Conservation (phyloP, 2,329 filamentous ascomycete species). For the Lachnellula cervina region DNA sequence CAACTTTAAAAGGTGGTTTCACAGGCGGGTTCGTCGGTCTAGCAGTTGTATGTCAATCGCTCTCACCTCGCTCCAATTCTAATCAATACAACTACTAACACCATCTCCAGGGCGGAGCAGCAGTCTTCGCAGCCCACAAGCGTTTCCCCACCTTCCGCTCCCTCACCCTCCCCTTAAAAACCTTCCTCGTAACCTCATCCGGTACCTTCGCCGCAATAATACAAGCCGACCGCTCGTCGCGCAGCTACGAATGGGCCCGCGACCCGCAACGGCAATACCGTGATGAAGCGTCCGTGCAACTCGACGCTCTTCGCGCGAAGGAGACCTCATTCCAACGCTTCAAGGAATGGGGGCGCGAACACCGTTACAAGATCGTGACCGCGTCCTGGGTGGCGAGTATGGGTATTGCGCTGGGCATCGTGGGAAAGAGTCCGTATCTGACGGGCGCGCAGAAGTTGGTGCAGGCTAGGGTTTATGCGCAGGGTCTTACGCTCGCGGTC, state of each 20-base stretch:
- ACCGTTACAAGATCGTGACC: constrained; percentile 66
- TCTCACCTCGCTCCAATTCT: background rate
- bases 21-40: constrained; percentile 68
- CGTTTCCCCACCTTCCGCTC: constrained; percentile 74
- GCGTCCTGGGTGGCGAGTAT: constrained; percentile 64
- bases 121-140: constrained; percentile 57
- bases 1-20: constrained; percentile 74
- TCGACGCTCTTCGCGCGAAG: constrained; percentile 15
- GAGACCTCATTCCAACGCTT: constrained; percentile 56
- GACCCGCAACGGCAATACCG: constrained; percentile 32
- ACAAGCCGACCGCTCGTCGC: constrained; percentile 70
- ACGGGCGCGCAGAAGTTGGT: constrained; percentile 64
- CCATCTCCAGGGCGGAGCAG: constrained; percentile 37
- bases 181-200: constrained; percentile 80
- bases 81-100: background rate
- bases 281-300: constrained; percentile 23
- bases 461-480: constrained; percentile 71
- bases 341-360: constrained; percentile 65
- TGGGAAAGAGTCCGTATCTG: constrained; percentile 59
- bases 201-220: constrained; percentile 87
- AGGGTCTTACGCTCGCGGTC: constrained; percentile 65
- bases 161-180: constrained; percentile 83
- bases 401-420: constrained; percentile 56
- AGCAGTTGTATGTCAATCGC: constrained; percentile 52
- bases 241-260: constrained; percentile 59